Base-by-base conservation (phyloP, 2,329 filamentous ascomycete species). In the Colletotrichum orbiculare region DNA sequence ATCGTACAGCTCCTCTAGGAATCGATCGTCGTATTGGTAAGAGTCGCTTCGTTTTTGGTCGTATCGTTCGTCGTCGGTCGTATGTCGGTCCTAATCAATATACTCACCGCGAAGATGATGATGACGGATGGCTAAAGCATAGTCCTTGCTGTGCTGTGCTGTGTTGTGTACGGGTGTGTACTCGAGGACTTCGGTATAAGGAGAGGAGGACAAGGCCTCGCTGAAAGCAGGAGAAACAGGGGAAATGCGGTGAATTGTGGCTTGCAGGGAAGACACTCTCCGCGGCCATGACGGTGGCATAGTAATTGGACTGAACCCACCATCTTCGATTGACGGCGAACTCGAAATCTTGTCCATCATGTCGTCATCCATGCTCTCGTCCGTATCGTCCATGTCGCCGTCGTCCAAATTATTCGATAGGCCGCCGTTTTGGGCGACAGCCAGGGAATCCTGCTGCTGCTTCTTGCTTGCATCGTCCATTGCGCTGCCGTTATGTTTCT, bases 291-390 rank as follows among this genome's bases (percentile, higher is more conserved):
- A 73, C 69, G 67, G 73, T 55, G 76, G 74, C 70, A 78, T 73
- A 67, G 71, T 66, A 70, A 72, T 69, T 54, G 74, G 75, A 80
- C 78, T 79, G 81, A 83, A 96, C 94, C 86, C 89, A 99, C 95
- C 95, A 91, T 98, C 95, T 84, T 97, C 94, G 79, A 99, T 99
- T 72, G 95, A 98, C 75, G 96, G 96, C 73, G 95, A 98, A 79
- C 94, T 98, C 73, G 95, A 98, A 70, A 99, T 97, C 79, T 96
- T 96, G 82, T 98, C 96, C 91, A 97, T 93, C 89, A 97, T 89
- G 78, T 98, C 95, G 79, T 96, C 94, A 76, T 94, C 81, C 72
- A 92, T 87, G 71, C 92, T 91, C 66, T 92, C 91, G 72, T 90
- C 89, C 53, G 88, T 88, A 69, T 87, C 87, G 71, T 91, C 86